Evolutionary conservation across 2,329 filamentous ascomycete genomes (phyloP).

Genomic region (Hypomyces rosellus): DNA sequence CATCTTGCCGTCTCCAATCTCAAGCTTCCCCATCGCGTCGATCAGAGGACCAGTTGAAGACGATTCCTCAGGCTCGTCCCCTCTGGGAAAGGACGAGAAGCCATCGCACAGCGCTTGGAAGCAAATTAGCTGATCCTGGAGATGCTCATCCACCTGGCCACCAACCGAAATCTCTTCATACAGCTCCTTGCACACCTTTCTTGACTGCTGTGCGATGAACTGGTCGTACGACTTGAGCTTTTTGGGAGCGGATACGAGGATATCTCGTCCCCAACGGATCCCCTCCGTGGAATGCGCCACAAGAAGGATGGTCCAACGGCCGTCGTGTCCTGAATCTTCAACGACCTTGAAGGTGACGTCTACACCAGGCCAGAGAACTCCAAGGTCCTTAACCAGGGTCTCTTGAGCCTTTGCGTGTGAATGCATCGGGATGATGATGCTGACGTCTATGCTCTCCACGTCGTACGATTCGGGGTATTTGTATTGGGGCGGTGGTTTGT

Average conservation of each 20-base stretch:
- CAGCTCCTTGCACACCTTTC: constrained; percentile 39
- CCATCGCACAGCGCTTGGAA: constrained; percentile 54
- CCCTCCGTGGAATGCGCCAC: constrained; percentile 45
- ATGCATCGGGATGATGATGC: constrained; percentile 42
- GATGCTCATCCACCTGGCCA: constrained; percentile 47
- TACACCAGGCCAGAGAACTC: constrained; percentile 34
- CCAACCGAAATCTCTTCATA: constrained; percentile 37
- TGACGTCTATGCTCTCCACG: constrained; percentile 43
- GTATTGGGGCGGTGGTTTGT: constrained; percentile 20
- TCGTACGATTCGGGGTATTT: constrained; percentile 23
- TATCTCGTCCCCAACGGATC: constrained; percentile 44
- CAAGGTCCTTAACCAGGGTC: constrained; percentile 35
- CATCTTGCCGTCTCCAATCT: constrained; percentile 20
- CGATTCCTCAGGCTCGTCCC: constrained; percentile 7
- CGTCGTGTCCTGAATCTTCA: constrained; percentile 46
- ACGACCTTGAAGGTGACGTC: constrained; percentile 38
- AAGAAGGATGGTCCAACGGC: constrained; percentile 50
- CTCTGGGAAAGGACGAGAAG: constrained; percentile 39
- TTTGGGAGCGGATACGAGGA: constrained; percentile 35
- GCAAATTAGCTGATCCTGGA: constrained; percentile 56
- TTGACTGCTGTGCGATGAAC: constrained; percentile 36
- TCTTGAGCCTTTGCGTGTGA: constrained; percentile 37
- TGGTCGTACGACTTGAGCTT: constrained; percentile 26
- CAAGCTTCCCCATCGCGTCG: constrained; percentile 25
- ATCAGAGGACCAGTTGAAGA: constrained; percentile 16